These are phyloP conservation scores for Penicillium samsonianum DNA, from an alignment of 495 filamentous ascomycete species.

Conservation along the genomic window DNA sequence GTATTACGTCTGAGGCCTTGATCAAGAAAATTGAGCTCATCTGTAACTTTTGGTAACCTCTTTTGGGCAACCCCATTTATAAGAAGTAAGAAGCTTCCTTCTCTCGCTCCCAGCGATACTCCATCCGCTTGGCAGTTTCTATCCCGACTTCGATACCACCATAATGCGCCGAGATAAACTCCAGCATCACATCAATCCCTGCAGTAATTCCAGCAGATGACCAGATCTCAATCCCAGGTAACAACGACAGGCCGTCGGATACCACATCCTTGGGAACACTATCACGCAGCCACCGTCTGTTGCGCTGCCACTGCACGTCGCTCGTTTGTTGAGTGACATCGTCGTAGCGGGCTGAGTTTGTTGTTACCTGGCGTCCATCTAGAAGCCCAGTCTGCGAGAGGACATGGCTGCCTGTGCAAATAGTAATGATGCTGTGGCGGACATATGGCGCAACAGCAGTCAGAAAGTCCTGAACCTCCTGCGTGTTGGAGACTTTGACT, in stretches of 20 bases:
- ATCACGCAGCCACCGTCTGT: constrained; percentile 10
- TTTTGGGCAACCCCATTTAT: not conserved
- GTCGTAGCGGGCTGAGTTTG: constrained; percentile 8
- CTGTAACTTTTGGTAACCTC: not conserved
- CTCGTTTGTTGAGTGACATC: not conserved
- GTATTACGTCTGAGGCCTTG: too few relatives aligned
- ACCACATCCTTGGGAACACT: not conserved
- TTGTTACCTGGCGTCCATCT: constrained; percentile 1
- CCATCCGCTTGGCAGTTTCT: constrained; percentile 10
- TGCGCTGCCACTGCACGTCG: constrained; percentile 5
- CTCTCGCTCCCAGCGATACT: constrained; percentile 13
- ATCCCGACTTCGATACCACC: constrained; percentile 3
- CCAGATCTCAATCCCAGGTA: constrained; percentile 9
- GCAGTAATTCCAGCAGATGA: constrained; percentile 12
- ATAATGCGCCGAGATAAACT: constrained; percentile 12
- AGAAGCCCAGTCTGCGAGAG: constrained; percentile 10
- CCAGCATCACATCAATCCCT: constrained; percentile 13
- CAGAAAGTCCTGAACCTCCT: constrained; percentile 9
- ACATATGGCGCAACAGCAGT: constrained; percentile 7
- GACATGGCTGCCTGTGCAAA: constrained; percentile 9
- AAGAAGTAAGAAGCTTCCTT: constrained; percentile 9
- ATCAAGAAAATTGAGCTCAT: not conserved
- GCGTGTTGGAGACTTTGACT: constrained; percentile 7
- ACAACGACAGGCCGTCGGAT: not conserved
- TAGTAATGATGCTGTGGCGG: constrained; percentile 14